Evolutionary conservation across 2,329 filamentous ascomycete species (phyloP), one percentile per base, ranked within the genome.

Genomic region (Exophiala mesophila): DNA sequence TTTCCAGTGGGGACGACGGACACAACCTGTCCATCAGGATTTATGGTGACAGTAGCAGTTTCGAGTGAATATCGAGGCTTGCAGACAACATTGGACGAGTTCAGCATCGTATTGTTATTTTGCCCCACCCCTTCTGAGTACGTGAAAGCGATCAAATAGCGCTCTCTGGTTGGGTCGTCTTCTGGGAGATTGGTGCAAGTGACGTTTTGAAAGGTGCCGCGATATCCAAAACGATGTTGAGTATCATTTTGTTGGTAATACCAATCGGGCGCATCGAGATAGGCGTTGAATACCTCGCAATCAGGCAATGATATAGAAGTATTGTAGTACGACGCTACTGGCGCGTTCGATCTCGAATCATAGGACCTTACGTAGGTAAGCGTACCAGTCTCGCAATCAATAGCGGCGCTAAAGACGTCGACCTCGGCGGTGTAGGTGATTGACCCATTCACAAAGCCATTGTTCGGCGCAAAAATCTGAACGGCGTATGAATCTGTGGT

Each of bases 11-110:
- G 13, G 29, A 48, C 41, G 19, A 51, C 39, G 16, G 38, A 37
- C 26, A 39, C 21, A n/a, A 51, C 30, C 31, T 41, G 42, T 12
- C 48, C 48, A 18, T 30, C 15, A 3, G 45, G 36, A 16, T 48
- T 41, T 5, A 48, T 16, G 16, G 41, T 49, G 10, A 49, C 45
- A n/a, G 19, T 30, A 3, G 34, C 48, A 12, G 31, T 28, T 26
- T 45, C 45, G 10, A 51, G 34, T 2, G 37, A 37, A 24, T 51
- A 51, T 10, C 41, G 35, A 13, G 49, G 45, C 19, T 44, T 36
- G 42, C 49, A 52, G 17, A 52, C 42, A 38, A 52, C 17, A 23
- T 49, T 49, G 19, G 49, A 49, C 10, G 49, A 52, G 36, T 52
- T 49, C 10, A 52, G 39, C 36, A 52, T 20, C 19, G 36, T 52